Percentiles rank a stretch among this genome's conserved stretches.
Evolutionary conservation across 305 asterid species (phyloP).

Genomic region (Salvia sclarea): DNA sequence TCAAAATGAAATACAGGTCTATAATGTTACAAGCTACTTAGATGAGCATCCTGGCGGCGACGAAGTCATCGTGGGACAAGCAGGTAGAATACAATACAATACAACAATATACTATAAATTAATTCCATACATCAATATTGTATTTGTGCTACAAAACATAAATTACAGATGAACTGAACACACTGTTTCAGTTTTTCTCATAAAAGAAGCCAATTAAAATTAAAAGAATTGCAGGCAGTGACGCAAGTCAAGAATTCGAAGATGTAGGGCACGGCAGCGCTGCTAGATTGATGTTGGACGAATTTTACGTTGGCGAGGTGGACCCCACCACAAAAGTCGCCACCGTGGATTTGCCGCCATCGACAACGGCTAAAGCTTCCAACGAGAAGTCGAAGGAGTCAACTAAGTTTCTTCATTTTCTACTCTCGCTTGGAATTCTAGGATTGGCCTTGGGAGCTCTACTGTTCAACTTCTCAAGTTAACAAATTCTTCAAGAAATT

Average conservation of each 20-base stretch:
- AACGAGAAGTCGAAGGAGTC: not conserved
- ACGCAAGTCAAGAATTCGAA: constrained; percentile 77
- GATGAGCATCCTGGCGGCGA: constrained; percentile 84
- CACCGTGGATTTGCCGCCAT: not conserved
- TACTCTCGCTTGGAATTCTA: constrained; percentile 25
- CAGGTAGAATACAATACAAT: no score
- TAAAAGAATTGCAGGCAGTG: constrained; percentile 40
- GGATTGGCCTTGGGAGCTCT: constrained; percentile 30
- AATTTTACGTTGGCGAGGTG: constrained; percentile 64
- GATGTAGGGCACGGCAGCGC: constrained; percentile 81
- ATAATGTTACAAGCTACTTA: constrained; percentile 63
- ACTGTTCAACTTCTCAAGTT: constrained; percentile 28
- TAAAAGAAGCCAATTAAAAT: not conserved
- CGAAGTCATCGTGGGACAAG: constrained; percentile 54
- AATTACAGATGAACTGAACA: not conserved
- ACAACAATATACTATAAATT: not conserved
- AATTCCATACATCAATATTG: no score
- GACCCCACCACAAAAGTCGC: constrained; percentile 34
- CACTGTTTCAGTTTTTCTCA: not conserved
- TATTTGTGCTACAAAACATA: not conserved
- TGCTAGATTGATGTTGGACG: constrained; percentile 73
- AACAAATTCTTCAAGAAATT: not conserved
- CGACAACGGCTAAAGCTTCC: constrained; percentile 10
- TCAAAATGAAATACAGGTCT: constrained; percentile 41
- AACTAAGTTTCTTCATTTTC: constrained; percentile 25